These are phyloP conservation scores for Trichosporon sp. DNA, from an alignment of 1,284 basidiomycete species.

Conservation along the genomic window DNA sequence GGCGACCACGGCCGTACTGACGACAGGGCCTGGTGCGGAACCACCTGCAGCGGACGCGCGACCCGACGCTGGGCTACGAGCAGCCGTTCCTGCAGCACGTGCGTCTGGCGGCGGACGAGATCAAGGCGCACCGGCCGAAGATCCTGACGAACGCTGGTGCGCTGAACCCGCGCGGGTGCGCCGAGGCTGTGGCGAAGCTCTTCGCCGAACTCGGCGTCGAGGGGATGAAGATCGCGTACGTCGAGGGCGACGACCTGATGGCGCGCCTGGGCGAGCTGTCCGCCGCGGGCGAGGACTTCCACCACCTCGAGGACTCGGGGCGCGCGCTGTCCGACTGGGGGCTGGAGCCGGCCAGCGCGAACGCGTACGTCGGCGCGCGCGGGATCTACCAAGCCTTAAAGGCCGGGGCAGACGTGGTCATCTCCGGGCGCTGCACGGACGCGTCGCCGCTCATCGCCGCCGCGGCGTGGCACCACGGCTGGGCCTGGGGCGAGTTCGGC, in stretches of 20 bases:
- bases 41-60: slow-evolving; percentile 17
- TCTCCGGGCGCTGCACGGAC: slow-evolving; percentile 31
- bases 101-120: slow-evolving; percentile 11
- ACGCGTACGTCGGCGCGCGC: slow-evolving; percentile 21
- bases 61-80: slow-evolving; percentile 24
- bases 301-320: slow-evolving; percentile 16
- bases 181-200: slow-evolving; percentile 13
- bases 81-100: slow-evolving; percentile 22
- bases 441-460: slow-evolving; percentile 25
- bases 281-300: slow-evolving; percentile 14
- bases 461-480: slow-evolving; percentile 28
- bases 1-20: too few species aligned
- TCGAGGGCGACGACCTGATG: slow-evolving; percentile 20
- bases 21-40: slow-evolving; percentile 21
- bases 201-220: slow-evolving; percentile 6
- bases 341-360: slow-evolving; percentile 14
- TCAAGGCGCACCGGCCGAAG: slow-evolving; percentile 17
- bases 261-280: slow-evolving; percentile 12
- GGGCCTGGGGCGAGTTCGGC: slow-evolving; percentile 23
- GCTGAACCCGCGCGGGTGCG: slow-evolving; percentile 20
- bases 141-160: slow-evolving; percentile 27
- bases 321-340: slow-evolving; percentile 11
- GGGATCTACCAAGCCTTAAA: slow-evolving; percentile 14
- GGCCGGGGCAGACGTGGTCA: slow-evolving; percentile 31
- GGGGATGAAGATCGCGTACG: slow-evolving; percentile 12